These are phyloP conservation scores for Sporothrix dimorphospora DNA, from an alignment of 2,329 filamentous ascomycete genomes.

Conservation along the genomic window DNA sequence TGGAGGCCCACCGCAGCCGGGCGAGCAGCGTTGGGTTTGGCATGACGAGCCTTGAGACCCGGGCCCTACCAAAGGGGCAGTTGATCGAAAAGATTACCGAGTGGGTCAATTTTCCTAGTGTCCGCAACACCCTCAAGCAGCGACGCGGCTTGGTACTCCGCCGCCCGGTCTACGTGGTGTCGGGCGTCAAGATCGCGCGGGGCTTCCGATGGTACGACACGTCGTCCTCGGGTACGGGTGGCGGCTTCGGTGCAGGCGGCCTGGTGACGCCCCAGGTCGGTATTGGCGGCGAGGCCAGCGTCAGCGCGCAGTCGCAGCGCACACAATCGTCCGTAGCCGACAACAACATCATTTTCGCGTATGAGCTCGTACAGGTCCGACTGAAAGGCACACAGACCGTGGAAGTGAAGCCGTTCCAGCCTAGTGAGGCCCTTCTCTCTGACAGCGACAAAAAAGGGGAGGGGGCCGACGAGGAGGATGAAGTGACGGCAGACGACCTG, in stretches of 20 bases:
- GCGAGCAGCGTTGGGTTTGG: background rate
- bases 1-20: background rate
- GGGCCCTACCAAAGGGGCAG: background rate
- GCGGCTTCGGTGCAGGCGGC: no score
- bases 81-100: background rate
- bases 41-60: background rate
- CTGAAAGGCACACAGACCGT: background rate
- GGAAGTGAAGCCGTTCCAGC: background rate
- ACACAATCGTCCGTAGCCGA: background rate
- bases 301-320: background rate
- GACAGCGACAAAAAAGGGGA: background rate
- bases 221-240: background rate
- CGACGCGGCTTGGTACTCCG: background rate
- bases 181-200: background rate
- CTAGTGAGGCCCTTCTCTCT: background rate
- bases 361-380: background rate
- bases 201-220: background rate
- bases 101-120: background rate
- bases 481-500: background rate
- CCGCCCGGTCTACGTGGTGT: background rate
- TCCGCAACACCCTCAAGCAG: background rate
- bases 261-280: background rate
- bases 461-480: background rate
- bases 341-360: background rate
- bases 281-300: background rate